phyloP scores from a whole-genome alignment of 2,329 filamentous ascomycete genomes.

The Pseudocercospora ulei region DNA sequence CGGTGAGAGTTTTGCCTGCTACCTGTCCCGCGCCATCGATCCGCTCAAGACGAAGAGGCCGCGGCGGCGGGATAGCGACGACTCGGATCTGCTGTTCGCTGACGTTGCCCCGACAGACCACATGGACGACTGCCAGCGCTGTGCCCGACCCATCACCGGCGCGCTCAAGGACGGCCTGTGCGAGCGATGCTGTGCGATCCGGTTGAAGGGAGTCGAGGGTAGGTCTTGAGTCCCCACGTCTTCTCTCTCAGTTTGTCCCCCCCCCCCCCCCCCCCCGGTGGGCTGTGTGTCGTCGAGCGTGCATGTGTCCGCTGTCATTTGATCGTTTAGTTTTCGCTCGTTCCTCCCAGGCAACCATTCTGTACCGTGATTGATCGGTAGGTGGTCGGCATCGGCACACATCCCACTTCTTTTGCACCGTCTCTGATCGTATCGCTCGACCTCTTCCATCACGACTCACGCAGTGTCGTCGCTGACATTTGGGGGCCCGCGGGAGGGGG shows the following conservation, averaged over 20 bases:
- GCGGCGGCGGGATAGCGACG: conserved; percentile 9
- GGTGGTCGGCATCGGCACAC: not conserved
- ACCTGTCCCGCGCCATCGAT: conserved; percentile 14
- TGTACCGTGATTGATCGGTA: not conserved
- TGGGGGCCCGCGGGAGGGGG: too few relatives aligned
- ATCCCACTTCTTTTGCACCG: not conserved
- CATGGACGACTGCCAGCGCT: conserved; percentile 17
- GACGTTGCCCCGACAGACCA: conserved; percentile 17
- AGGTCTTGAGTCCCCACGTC: not conserved
- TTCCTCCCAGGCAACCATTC: not conserved
- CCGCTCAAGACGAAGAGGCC: conserved; percentile 13
- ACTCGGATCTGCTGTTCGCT: conserved; percentile 21
- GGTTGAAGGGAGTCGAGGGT: conserved; percentile 11
- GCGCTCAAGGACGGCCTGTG: conserved; percentile 15
- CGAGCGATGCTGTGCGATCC: conserved; percentile 9
- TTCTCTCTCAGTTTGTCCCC: not conserved
- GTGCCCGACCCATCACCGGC: conserved; percentile 11
- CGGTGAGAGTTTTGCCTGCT: conserved; percentile 17
- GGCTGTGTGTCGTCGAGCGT: not conserved
- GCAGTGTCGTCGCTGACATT: not conserved
- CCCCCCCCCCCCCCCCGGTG: not conserved
- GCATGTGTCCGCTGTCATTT: too few relatives aligned
- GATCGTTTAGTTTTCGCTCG: not conserved
- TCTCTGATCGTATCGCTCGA: not conserved
- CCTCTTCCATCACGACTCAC: not conserved